A percentile compares a stretch with the other conserved stretches of the same genome.
phyloP scores from a whole-genome alignment of 2,329 filamentous ascomycete genomes.

The Dactylella cylindrospora region DNA sequence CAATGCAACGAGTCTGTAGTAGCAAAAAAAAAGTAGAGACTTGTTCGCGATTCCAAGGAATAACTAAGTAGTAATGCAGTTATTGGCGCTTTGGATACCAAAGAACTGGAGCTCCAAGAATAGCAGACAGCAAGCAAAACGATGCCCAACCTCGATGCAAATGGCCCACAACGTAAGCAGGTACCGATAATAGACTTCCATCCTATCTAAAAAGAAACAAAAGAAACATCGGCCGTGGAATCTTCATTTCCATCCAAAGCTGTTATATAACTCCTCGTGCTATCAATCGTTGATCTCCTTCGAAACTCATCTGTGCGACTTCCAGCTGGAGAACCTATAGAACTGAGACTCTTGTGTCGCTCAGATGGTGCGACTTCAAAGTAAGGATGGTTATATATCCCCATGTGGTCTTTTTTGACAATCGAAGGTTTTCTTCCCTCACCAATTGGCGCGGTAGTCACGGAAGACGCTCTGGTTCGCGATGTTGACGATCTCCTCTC shows the following conservation, averaged over 20 bases:
- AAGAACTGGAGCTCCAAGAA: too few relatives aligned
- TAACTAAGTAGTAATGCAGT: too few relatives aligned
- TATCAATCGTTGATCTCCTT: constrained; percentile 27
- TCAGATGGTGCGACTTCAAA: constrained; percentile 31
- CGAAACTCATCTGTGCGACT: background rate
- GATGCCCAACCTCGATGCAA: too few relatives aligned
- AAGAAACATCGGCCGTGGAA: constrained; percentile 11
- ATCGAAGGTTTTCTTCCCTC: constrained; percentile 17
- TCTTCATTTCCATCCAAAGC: constrained; percentile 27
- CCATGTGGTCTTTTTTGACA: constrained; percentile 29
- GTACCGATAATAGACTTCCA: too few relatives aligned
- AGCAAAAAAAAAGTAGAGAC: too few relatives aligned
- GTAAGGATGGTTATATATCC: constrained; percentile 37
- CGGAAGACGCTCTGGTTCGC: constrained; percentile 7
- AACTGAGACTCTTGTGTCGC: constrained; percentile 26
- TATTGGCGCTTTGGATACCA: too few relatives aligned
- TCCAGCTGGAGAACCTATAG: constrained; percentile 14
- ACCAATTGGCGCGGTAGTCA: too few relatives aligned
- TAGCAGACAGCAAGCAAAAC: too few relatives aligned
- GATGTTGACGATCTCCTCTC: background rate
- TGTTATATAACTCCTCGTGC: constrained; percentile 19
- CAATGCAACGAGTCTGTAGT: too few relatives aligned
- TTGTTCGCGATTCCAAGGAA: too few relatives aligned
- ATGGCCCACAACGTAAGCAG: too few relatives aligned
- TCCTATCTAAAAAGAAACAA: constrained; percentile 30